Conservation (phyloP, 1,139 yeast species). For the Pichia sp. region DNA sequence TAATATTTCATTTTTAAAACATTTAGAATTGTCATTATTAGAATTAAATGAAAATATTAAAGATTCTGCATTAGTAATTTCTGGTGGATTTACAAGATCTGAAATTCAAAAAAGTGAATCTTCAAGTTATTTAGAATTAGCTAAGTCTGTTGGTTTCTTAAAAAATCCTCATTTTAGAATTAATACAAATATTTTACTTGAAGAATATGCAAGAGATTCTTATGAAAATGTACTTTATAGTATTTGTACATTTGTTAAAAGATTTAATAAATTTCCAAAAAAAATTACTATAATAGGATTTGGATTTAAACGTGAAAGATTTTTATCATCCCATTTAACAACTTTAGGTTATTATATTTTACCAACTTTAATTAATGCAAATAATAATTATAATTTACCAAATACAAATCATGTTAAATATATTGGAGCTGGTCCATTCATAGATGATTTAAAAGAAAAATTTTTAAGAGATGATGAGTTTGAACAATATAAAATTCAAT, state of each 20-base stretch:
- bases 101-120: constrained; percentile 46
- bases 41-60: constrained; percentile 29
- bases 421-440: constrained; percentile 59
- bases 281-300: constrained; percentile 60
- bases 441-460: constrained; percentile 26
- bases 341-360: constrained; percentile 33
- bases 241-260: constrained; percentile 49
- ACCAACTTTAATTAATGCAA: neutral
- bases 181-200: constrained; percentile 33
- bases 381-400: constrained; percentile 1
- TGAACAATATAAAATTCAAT: constrained; percentile 23
- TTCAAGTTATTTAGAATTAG: constrained; percentile 38
- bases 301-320: constrained; percentile 62
- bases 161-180: constrained; percentile 11
- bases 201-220: constrained; percentile 75
- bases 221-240: constrained; percentile 71
- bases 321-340: constrained; percentile 48
- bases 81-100: constrained; percentile 70
- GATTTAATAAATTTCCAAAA: constrained; percentile 43
- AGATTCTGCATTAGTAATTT: constrained; percentile 41
- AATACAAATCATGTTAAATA: constrained; percentile 35
- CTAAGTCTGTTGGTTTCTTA: constrained; percentile 8
- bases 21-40: constrained; percentile 39
- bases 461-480: constrained; percentile 21
- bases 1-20: constrained; percentile 61